Evolutionary conservation across 306 rosid species (phyloP), one percentile per base, ranked within the genome.

Genomic region (Lithocarpus polystachyus): DNA sequence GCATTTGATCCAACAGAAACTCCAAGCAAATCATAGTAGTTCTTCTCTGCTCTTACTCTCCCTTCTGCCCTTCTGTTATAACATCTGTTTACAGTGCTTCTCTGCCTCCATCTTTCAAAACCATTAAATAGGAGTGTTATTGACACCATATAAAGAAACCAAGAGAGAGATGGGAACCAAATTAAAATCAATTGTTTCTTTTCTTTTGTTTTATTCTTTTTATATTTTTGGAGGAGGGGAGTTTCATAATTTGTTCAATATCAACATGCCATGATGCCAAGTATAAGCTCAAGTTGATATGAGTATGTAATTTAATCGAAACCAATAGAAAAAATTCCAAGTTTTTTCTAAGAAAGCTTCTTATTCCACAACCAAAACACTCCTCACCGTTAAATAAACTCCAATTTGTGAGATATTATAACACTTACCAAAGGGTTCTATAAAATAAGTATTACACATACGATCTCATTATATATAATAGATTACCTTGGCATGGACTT

Each of bases 11-110:
- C 90, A 37, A 56, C 86, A 76, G 93, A 86, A 88, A 90, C 87
- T 54, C 91, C 92, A 56, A 89, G 93, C 85, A 92, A 56, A 72
- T 92, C 92, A 71, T 92, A 90, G 80, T 88, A 90, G 60, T 86
- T 89, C 74, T 59, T 86, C 69, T 75, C 80, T 45, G 61, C 62
- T 71, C 72, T 81, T 52, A 70, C 75, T 45, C 35, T 82, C 33
- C 61, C 82, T 76, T 75, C 72, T 68, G 75, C 74, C 37, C 82
- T 77, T 33, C 78, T 79, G 28, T 56, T 72, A 75, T 89, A 80
- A 73, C 97, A 90, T 88, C 88, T 77, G 23, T 85, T 82, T 69
- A 76, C 55, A 75, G 73, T 10, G 60, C 62, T 11, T 56, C 83
- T 78, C 76, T 80, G 85, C 82, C 82, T 83, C 84, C 90, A 65